A percentile compares a stretch with the other conserved stretches of the same genome.
Evolutionary conservation across 345 rosid species (phyloP).

Genomic region (Acer yangbiense): DNA sequence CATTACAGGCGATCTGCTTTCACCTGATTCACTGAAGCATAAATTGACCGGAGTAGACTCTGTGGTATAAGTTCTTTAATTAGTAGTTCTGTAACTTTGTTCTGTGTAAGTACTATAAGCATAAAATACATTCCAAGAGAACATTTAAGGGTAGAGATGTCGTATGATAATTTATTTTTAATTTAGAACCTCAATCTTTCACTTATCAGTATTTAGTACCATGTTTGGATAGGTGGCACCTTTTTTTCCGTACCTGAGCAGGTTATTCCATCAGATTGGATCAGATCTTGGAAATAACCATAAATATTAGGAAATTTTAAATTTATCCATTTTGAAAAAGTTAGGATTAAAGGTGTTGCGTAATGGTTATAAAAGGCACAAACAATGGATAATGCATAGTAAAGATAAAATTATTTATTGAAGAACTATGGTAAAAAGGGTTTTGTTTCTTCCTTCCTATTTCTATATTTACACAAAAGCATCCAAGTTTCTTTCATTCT

Average conservation of each 20-base stretch:
- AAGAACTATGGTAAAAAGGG: background rate
- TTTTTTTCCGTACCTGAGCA: background rate
- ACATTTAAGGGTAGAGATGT: background rate
- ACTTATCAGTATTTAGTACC: too few relatives aligned
- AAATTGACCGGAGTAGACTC: conserved; percentile 54
- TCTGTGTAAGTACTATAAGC: background rate
- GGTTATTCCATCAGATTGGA: too few relatives aligned
- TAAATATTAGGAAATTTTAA: too few relatives aligned
- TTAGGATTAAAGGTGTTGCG: background rate
- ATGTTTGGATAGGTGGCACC: background rate
- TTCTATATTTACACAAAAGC: too few relatives aligned
- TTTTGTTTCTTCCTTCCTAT: too few relatives aligned
- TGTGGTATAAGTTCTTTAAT: conserved; percentile 46
- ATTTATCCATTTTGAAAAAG: too few relatives aligned
- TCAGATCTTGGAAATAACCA: too few relatives aligned
- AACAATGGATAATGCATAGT: background rate
- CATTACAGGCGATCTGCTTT: conserved; percentile 56
- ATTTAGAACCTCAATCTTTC: background rate
- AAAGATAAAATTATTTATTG: background rate
- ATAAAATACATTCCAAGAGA: background rate
- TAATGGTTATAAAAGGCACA: background rate
- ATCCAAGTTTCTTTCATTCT: too few relatives aligned
- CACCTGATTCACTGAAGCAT: conserved; percentile 52
- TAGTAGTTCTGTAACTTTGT: conserved; percentile 5
- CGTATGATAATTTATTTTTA: background rate